Evolutionary conservation across 768 basidiomycete species (phyloP).

Genomic region (Boletus sp.): DNA sequence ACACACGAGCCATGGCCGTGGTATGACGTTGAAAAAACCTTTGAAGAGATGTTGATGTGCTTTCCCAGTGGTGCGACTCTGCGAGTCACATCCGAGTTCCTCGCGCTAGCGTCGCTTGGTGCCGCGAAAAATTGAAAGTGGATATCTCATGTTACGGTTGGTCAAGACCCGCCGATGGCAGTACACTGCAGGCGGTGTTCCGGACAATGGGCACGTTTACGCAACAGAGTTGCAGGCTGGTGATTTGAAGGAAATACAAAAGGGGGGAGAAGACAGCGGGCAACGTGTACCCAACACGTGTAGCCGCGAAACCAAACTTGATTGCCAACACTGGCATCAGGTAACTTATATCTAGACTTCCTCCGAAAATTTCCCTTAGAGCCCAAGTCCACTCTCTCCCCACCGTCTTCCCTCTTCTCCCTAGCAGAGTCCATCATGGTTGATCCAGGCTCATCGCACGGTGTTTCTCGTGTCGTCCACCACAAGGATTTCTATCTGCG

Average conservation of each 20-base stretch:
- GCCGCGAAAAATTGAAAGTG: neutral
- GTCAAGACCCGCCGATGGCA: conserved; percentile 8
- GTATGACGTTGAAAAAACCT: neutral
- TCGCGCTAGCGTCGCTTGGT: conserved; percentile 7
- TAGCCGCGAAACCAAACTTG: conserved; percentile 19
- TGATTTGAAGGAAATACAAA: conserved; percentile 21
- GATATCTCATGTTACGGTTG: neutral
- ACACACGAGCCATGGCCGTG: neutral
- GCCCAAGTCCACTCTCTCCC: conserved; percentile 26
- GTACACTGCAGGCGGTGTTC: conserved; percentile 5
- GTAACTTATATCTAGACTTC: conserved; percentile 36
- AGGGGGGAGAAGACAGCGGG: conserved; percentile 17
- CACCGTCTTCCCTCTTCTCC: conserved; percentile 31
- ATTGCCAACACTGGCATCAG: conserved; percentile 28
- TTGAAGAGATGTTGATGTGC: neutral
- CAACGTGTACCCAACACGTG: conserved; percentile 39
- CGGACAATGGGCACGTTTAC: conserved; percentile 25
- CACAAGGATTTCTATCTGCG: conserved; percentile 53
- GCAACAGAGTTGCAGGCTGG: conserved; percentile 22
- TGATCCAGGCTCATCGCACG: conserved; percentile 22
- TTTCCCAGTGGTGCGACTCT: neutral
- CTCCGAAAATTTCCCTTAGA: conserved; percentile 37
- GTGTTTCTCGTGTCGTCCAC: conserved; percentile 33
- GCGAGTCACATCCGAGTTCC: neutral
- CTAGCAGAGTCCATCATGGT: conserved; percentile 25